phyloP scores from a whole-genome alignment of 257 asterid species.

The Rhazya stricta region DNA sequence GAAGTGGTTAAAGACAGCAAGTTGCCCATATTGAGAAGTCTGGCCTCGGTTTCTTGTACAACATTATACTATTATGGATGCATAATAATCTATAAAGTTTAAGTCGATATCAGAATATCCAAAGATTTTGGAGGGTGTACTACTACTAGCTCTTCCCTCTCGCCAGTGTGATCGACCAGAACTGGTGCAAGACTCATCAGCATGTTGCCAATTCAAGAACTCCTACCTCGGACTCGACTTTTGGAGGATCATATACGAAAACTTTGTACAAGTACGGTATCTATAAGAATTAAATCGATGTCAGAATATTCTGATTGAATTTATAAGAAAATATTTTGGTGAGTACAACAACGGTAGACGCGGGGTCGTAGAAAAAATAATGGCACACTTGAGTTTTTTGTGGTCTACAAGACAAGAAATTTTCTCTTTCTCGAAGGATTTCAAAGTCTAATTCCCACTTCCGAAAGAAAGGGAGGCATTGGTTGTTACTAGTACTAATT shows the following conservation, averaged over 20 bases:
- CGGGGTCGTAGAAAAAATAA: background rate
- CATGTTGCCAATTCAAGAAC: background rate
- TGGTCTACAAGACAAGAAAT: background rate
- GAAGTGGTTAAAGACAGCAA: background rate
- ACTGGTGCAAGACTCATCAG: background rate
- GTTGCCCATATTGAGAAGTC: background rate
- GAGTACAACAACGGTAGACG: background rate
- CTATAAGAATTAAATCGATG: too few species aligned
- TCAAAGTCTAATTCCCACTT: constrained; percentile 15
- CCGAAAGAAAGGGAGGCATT: constrained; percentile 6
- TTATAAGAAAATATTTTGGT: background rate
- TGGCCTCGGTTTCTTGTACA: too few species aligned
- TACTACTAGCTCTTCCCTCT: too few species aligned
- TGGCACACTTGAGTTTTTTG: background rate
- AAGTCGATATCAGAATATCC: too few species aligned
- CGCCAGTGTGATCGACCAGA: background rate
- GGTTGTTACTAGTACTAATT: background rate
- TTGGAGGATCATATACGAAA: background rate
- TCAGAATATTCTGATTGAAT: background rate
- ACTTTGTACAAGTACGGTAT: too few species aligned
- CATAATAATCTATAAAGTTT: too few species aligned
- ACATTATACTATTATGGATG: too few species aligned
- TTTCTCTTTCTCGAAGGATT: constrained; percentile 1
- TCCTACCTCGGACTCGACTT: background rate
- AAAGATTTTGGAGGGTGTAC: constrained; percentile 6